phyloP scores from a whole-genome alignment of 2,329 filamentous ascomycete genomes.

The Cordyceps javanica region DNA sequence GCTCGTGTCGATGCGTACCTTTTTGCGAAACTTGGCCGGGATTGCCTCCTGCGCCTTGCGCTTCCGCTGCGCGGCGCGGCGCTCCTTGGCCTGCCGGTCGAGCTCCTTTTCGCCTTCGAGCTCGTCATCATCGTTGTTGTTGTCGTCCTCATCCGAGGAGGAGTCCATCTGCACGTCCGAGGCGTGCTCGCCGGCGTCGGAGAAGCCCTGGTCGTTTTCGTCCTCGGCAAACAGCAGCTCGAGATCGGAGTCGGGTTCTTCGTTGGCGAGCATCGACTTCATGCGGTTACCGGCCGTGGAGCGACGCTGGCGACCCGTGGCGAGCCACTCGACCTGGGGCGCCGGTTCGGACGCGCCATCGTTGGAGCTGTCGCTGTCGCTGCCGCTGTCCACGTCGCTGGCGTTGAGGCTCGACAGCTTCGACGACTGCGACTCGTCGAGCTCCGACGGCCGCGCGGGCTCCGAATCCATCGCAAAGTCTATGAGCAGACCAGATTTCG shows the following conservation, averaged over 20 bases:
- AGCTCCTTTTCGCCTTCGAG: slow-evolving; percentile 84
- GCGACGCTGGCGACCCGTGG: slow-evolving; percentile 66
- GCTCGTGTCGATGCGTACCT: slow-evolving; percentile 62
- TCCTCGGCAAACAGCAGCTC: slow-evolving; percentile 71
- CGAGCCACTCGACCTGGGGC: slow-evolving; percentile 58
- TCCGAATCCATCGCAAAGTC: slow-evolving; percentile 23
- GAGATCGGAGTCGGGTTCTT: slow-evolving; percentile 63
- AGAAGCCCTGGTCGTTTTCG: slow-evolving; percentile 63
- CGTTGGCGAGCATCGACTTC: slow-evolving; percentile 68
- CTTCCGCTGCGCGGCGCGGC: slow-evolving; percentile 63
- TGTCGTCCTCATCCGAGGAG: slow-evolving; percentile 77
- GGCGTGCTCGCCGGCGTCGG: slow-evolving; percentile 58
- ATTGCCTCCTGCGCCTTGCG: slow-evolving; percentile 73
- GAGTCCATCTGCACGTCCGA: slow-evolving; percentile 84
- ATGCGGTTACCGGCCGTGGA: slow-evolving; percentile 81
- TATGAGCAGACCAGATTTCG: neutral
- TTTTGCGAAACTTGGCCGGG: slow-evolving; percentile 65
- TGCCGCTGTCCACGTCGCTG: slow-evolving; percentile 21
- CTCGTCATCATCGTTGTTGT: slow-evolving; percentile 61
- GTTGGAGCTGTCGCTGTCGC: slow-evolving; percentile 28
- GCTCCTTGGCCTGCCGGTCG: slow-evolving; percentile 66
- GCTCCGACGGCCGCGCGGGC: slow-evolving; percentile 23
- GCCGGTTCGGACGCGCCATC: slow-evolving; percentile 29
- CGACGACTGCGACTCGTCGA: slow-evolving; percentile 28
- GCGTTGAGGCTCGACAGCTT: slow-evolving; percentile 17